Evolutionary conservation across 176 grass and related monocot species (phyloP), one percentile per base, ranked within the genome.

Genomic region (Avena insularis): DNA sequence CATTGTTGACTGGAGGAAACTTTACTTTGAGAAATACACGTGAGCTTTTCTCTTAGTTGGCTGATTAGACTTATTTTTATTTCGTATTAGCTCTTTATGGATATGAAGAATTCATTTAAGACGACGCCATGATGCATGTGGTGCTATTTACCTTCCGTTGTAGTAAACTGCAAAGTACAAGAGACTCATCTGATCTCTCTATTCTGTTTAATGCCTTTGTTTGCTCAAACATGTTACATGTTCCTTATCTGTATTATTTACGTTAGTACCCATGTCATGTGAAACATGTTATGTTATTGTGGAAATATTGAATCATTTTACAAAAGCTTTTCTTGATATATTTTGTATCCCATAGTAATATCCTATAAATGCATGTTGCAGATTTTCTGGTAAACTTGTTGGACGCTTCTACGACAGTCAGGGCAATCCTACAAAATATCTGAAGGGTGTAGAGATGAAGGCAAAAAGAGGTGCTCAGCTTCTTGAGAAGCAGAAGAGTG

Each of bases 1-100:
- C 90, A 90, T 99, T 64, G 92, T 96, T 88, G 92, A 92, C 80
- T 99, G 97, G 97, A 91, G 92, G 82, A 99, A 96, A 73, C 91
- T 99, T 89, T 99, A 99, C 83, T 82, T 71, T 46, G 92, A 94
- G 81, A 93, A 87, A 99, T 99, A 99, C 85, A 91, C 84, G 97
- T 99, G 90, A 99, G 92, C 13, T 80, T 84, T 29, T 82, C 68
- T 58, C 23, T 77, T 80, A 33, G 56, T 66, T 71, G 21, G 19
- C 46, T 59, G 21, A 31, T 82, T 55, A 47, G 16, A 75, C 61
- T 77, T 87, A 16, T 71, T 84, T 87, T 75, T 64, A 71, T 78
- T 69, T 14, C 29, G 69, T 68, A 68, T 64, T 16, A 55, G 46
- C 70, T 23, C 23, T 67, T 71, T 46, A 27, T 83, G 33, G 62